phyloP scores from a whole-genome alignment of 495 filamentous ascomycete genomes.

The Tuber calosporum region DNA sequence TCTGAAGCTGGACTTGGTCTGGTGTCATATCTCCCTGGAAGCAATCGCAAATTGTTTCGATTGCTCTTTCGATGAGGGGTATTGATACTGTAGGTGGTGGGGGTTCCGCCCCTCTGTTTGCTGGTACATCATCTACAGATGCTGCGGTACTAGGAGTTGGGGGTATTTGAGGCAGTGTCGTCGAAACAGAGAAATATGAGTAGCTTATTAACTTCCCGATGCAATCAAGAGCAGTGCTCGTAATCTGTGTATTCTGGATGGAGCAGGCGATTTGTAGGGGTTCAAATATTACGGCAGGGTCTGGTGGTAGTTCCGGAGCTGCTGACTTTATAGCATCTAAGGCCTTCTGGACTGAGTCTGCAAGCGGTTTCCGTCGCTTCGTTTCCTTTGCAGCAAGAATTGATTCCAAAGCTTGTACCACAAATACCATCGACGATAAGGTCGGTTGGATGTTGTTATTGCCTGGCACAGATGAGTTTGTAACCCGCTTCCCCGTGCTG shows the following conservation, averaged over 20 bases:
- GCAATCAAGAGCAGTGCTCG: conserved; percentile 88
- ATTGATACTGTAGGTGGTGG: conserved; percentile 46
- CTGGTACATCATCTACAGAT: conserved; percentile 24
- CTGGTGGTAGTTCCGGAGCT: conserved; percentile 58
- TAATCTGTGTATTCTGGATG: conserved; percentile 69
- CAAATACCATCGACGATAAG: conserved; percentile 90
- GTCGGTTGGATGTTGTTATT: conserved; percentile 46
- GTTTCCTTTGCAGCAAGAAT: conserved; percentile 87
- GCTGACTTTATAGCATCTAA: conserved; percentile 72
- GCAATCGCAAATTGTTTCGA: conserved; percentile 98
- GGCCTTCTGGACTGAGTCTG: conserved; percentile 70
- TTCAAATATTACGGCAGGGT: conserved; percentile 85
- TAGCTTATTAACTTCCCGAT: conserved; percentile 98
- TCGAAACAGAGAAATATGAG: conserved; percentile 79
- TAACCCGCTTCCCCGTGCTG: conserved; percentile 17
- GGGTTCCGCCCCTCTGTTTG: conserved; percentile 50
- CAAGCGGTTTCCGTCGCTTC: conserved; percentile 67
- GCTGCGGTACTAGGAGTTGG: conserved; percentile 7
- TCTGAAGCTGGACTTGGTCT: conserved; percentile 88
- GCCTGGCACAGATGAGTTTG: conserved; percentile 29
- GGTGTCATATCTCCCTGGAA: conserved; percentile 93
- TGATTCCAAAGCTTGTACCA: conserved; percentile 81
- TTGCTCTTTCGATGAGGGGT: conserved; percentile 89
- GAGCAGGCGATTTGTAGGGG: conserved; percentile 83
- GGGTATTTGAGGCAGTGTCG: conserved; percentile 46